Evolutionary conservation across 2,329 filamentous ascomycete genomes (phyloP).

Genomic region (Sporothrix humicola): DNA sequence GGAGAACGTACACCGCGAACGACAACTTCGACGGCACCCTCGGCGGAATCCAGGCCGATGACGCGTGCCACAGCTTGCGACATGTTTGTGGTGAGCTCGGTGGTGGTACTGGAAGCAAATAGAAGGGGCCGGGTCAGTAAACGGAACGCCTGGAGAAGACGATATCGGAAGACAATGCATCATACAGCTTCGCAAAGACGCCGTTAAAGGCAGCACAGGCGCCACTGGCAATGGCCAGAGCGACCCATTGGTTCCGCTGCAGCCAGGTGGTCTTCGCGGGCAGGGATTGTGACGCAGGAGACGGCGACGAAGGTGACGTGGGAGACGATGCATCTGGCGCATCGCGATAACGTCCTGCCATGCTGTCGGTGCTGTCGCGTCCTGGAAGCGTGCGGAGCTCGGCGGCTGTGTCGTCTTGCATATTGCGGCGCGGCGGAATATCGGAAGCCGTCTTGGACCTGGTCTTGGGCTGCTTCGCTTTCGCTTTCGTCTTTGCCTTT

Average conservation of each 20-base stretch:
- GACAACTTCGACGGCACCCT: conserved; percentile 54
- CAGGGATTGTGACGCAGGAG: neutral
- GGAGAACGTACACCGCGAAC: conserved; percentile 55
- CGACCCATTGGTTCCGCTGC: conserved; percentile 61
- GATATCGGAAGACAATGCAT: neutral
- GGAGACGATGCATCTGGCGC: neutral
- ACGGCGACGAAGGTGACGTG: neutral
- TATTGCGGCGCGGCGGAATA: neutral
- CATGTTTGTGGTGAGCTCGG: conserved; percentile 58
- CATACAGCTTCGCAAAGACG: conserved; percentile 81
- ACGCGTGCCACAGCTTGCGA: conserved; percentile 52
- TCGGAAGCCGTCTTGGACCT: neutral
- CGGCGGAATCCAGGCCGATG: conserved; percentile 51
- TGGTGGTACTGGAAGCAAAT: conserved; percentile 56
- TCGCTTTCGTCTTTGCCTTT: neutral
- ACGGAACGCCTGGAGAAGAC: neutral
- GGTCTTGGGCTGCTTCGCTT: neutral
- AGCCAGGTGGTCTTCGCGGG: conserved; percentile 39
- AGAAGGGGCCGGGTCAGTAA: neutral
- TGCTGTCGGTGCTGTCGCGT: neutral
- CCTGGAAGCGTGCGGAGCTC: conserved; percentile 25
- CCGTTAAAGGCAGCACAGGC: conserved; percentile 81
- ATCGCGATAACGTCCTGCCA: neutral
- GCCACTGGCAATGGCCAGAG: conserved; percentile 74
- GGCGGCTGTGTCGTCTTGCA: conserved; percentile 26